Conservation (phyloP, 169 alveolate species). For the Ichthyophthirius multifiliis region DNA sequence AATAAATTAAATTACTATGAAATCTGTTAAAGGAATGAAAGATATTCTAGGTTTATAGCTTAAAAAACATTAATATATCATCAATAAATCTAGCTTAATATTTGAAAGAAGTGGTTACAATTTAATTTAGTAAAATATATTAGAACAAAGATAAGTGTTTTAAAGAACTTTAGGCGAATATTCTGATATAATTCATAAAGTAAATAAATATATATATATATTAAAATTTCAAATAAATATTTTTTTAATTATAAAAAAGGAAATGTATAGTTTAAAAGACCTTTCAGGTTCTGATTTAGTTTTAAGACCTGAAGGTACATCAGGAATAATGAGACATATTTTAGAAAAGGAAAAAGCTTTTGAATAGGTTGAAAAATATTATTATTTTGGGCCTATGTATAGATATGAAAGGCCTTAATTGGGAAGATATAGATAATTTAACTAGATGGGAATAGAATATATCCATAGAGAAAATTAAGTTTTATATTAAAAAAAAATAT, state of each 20-base stretch:
- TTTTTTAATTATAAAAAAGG: neutral
- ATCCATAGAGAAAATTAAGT: conserved; percentile 9
- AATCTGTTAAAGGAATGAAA: neutral
- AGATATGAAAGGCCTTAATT: conserved; percentile 46
- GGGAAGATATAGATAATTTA: conserved; percentile 41
- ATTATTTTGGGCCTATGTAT: conserved; percentile 44
- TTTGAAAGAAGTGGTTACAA: neutral
- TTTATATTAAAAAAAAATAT: no score
- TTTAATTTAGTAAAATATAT: neutral
- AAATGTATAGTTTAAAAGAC: conserved; percentile 34
- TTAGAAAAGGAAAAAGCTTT: neutral
- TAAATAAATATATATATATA: neutral
- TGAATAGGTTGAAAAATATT: neutral
- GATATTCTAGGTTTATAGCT: neutral
- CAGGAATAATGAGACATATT: conserved; percentile 23
- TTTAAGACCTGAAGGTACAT: conserved; percentile 48
- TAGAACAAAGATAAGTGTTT: neutral
- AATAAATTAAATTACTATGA: no score
- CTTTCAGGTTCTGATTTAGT: conserved; percentile 14
- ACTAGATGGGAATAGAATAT: conserved; percentile 27
- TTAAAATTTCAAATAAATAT: no score
- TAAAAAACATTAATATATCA: neutral
- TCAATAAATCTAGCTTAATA: neutral
- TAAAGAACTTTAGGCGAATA: neutral
- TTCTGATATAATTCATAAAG: conserved; percentile 42